Percentiles rank a stretch among this genome's conserved stretches.
These are phyloP conservation scores for Oryza meridionalis DNA, from an alignment of 176 grass and related monocot genomes.

Conservation along the genomic window DNA sequence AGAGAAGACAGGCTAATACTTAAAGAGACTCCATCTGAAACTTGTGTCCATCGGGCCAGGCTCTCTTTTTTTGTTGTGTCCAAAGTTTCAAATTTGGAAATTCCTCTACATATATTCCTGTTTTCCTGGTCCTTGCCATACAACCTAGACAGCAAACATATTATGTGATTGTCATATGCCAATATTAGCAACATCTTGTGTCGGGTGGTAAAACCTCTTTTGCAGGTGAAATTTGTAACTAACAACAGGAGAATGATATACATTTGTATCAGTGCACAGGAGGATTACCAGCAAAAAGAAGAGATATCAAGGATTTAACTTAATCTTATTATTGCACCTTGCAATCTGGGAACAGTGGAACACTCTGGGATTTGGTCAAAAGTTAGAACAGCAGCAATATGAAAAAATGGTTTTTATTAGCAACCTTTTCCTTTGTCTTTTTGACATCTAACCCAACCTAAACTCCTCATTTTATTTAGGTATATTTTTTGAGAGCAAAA, in stretches of 20 bases:
- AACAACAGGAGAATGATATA: not conserved
- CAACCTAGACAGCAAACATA: too few species aligned
- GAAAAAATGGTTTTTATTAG: not conserved
- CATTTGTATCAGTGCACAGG: not conserved
- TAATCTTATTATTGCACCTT: not conserved
- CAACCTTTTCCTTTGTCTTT: too few species aligned
- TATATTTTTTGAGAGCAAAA: constrained; percentile 1
- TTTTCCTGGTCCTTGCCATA: too few species aligned
- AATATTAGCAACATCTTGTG: too few species aligned
- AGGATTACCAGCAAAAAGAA: too few species aligned
- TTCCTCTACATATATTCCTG: too few species aligned
- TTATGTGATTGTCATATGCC: too few species aligned
- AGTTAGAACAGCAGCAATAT: not conserved
- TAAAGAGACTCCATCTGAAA: too few species aligned
- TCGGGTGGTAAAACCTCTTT: not conserved
- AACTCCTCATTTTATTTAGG: constrained; percentile 27
- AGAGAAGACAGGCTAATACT: not conserved
- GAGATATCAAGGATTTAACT: too few species aligned
- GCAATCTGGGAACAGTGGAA: not conserved
- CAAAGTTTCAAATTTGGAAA: too few species aligned
- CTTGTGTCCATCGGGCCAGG: too few species aligned
- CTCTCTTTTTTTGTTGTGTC: too few species aligned
- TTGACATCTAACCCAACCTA: not conserved
- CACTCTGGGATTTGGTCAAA: not conserved
- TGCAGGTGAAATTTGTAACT: not conserved